Evolutionary conservation across 176 grass and related monocot species (phyloP).

Genomic region (Carex scoparia): DNA sequence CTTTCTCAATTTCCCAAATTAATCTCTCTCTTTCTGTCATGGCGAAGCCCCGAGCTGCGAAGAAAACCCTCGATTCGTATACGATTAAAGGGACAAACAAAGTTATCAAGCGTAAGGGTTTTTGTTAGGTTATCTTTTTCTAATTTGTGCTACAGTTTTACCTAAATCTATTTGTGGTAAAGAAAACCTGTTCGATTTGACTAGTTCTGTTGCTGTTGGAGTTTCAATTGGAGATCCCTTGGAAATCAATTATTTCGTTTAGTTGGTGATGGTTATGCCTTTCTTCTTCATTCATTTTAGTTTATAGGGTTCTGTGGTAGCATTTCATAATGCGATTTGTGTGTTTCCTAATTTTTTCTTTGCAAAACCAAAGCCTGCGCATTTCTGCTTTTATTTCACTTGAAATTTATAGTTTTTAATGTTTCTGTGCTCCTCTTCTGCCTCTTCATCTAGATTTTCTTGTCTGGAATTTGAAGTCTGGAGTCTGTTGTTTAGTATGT

Average conservation of each 20-base stretch:
- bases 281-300: neutral
- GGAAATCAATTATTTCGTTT: neutral
- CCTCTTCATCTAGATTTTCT: neutral
- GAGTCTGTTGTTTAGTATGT: neutral
- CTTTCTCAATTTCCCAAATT: slow-evolving; percentile 17
- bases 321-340: neutral
- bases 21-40: slow-evolving; percentile 21
- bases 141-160: neutral
- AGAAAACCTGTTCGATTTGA: neutral
- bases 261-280: neutral
- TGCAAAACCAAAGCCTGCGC: neutral
- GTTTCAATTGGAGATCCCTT: slow-evolving; percentile 1
- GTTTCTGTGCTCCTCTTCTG: neutral
- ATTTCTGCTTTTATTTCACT: neutral
- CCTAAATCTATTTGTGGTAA: neutral
- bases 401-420: neutral
- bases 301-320: neutral
- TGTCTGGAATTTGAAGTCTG: neutral
- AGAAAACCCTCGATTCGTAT: slow-evolving; percentile 76
- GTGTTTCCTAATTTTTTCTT: neutral
- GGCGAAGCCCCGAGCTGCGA: slow-evolving; percentile 69
- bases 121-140: slow-evolving; percentile 12
- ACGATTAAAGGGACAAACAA: slow-evolving; percentile 88
- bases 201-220: neutral
- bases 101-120: slow-evolving; percentile 75